Evolutionary conservation across 345 rosid genomes (phyloP), one percentile per base, ranked within the genome.

Genomic region (Arabidopsis thaliana): DNA sequence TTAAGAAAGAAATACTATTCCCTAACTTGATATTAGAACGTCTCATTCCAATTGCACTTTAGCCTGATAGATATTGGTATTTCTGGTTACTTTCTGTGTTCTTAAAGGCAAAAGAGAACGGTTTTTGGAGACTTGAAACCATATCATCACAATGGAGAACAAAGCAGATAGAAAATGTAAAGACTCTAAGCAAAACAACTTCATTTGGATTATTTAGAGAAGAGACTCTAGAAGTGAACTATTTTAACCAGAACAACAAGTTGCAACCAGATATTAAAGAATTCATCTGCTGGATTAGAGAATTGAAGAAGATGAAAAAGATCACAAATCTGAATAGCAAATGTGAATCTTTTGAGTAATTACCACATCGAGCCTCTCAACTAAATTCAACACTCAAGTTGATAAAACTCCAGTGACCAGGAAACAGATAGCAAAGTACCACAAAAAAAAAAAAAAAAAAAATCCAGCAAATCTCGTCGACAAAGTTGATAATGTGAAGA

Each of bases 71-170:
- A 32, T 5, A 37, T 22, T 11, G 25, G 14, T 16, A 11, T 8
- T 8, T 36, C 1, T 58, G 8, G 28, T 30, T 55, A 6, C n/a
- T 64, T 34, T 34, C 4, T 28, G 52, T 8, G 30, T 38, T 72
- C 69, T 3, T 6, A 10, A 71, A 25, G 28, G 56, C 23, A 5
- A 37, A 50, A 63, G 49, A 56, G 65, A 49, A 55, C 38, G 51
- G 51, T 16, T 8, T 7, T 49, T 7, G 25, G 53, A 48, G 53
- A 48, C 25, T 32, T 61, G 49, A 40, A 72, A 72, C 60, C 68
- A 71, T 11, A 40, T 28, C 59, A 68, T 71, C 46, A 16, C 25
- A 20, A 48, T 7, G 52, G 49, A 6, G 34, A 6, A 0, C 1
- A 67, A 14, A 14, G 14, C n/a, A 40, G 20, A 68, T 53, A 38